Percentiles rank a stretch among this genome's conserved stretches.
These are phyloP conservation scores for Kwoniella sp. DNA, from an alignment of 768 basidiomycete genomes.

Conservation along the genomic window DNA sequence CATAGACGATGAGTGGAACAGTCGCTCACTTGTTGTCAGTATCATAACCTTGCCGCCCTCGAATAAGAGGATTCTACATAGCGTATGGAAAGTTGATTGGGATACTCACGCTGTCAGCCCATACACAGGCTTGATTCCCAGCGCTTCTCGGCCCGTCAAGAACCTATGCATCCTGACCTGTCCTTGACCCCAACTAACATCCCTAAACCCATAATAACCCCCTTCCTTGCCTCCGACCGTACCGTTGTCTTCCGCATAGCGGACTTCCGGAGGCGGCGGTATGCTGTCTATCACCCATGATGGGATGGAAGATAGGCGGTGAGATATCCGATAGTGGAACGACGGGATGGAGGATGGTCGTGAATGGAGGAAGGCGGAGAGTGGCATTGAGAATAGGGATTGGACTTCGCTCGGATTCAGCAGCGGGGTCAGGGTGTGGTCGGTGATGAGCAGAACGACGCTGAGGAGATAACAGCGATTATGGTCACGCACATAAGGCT, in stretches of 20 bases:
- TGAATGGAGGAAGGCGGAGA: slow-evolving; percentile 69
- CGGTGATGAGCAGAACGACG: slow-evolving; percentile 80
- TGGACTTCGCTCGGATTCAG: slow-evolving; percentile 78
- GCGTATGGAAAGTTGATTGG: too few relatives aligned
- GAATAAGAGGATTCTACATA: too few relatives aligned
- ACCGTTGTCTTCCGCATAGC: slow-evolving; percentile 55
- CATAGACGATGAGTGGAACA: slow-evolving; percentile 3
- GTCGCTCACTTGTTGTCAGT: too few relatives aligned
- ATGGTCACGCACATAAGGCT: too few relatives aligned
- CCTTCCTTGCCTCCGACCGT: slow-evolving; percentile 35
- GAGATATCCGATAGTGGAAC: slow-evolving; percentile 40
- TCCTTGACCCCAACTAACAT: slow-evolving; percentile 61
- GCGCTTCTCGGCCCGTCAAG: slow-evolving; percentile 80
- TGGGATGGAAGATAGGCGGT: slow-evolving; percentile 51
- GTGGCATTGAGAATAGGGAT: slow-evolving; percentile 81
- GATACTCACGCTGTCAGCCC: slow-evolving; percentile 78
- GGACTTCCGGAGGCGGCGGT: slow-evolving; percentile 49
- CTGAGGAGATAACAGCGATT: slow-evolving; percentile 57
- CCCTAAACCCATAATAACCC: slow-evolving; percentile 57
- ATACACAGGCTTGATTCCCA: slow-evolving; percentile 84
- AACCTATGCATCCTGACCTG: slow-evolving; percentile 71
- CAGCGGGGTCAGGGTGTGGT: slow-evolving; percentile 78
- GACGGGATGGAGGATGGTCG: slow-evolving; percentile 60
- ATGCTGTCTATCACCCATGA: slow-evolving; percentile 18
- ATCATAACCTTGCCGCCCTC: too few relatives aligned